A percentile compares a stretch with the other conserved stretches of the same genome.
Conservation (phyloP, 805 yeast species). For the Candida endomychidarum region DNA sequence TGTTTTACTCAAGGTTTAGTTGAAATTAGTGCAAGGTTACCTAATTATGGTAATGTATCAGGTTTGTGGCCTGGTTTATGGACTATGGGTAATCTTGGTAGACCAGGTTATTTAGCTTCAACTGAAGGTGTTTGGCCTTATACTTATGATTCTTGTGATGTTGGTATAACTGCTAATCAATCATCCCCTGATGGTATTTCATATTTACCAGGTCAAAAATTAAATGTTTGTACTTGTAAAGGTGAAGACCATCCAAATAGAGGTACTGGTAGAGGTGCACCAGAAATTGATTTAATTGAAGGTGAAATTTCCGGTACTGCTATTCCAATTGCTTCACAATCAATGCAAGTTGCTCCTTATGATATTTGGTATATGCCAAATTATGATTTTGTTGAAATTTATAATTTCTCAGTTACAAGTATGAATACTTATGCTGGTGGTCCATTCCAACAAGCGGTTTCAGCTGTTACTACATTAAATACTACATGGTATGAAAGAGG, state of each 20-base stretch:
- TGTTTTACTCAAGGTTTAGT: constrained; percentile 38
- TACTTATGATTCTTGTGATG: constrained; percentile 39
- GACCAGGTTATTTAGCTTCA: constrained; percentile 39
- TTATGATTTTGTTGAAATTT: constrained; percentile 71
- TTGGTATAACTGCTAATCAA: constrained; percentile 42
- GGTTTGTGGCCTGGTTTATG: constrained; percentile 45
- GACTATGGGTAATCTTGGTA: constrained; percentile 42
- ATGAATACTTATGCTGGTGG: constrained; percentile 93
- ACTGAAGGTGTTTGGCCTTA: constrained; percentile 45
- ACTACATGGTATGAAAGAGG: constrained; percentile 79
- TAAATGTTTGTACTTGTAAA: constrained; percentile 35
- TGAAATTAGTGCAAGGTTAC: constrained; percentile 33
- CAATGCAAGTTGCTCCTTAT: constrained; percentile 88
- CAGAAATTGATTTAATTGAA: constrained; percentile 88
- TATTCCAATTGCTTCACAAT: constrained; percentile 83
- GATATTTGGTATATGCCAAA: constrained; percentile 95
- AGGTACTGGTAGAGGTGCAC: constrained; percentile 42
- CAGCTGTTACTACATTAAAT: constrained; percentile 78
- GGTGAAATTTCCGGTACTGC: constrained; percentile 65
- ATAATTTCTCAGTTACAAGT: constrained; percentile 65
- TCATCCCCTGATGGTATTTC: constrained; percentile 42
- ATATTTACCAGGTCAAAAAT: constrained; percentile 39
- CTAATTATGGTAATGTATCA: constrained; percentile 35
- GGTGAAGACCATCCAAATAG: constrained; percentile 40
- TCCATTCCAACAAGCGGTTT: constrained; percentile 89